Percentiles rank a stretch among this genome's conserved stretches.
Evolutionary conservation across 768 basidiomycete species (phyloP).

Genomic region (Serendipita sp.): DNA sequence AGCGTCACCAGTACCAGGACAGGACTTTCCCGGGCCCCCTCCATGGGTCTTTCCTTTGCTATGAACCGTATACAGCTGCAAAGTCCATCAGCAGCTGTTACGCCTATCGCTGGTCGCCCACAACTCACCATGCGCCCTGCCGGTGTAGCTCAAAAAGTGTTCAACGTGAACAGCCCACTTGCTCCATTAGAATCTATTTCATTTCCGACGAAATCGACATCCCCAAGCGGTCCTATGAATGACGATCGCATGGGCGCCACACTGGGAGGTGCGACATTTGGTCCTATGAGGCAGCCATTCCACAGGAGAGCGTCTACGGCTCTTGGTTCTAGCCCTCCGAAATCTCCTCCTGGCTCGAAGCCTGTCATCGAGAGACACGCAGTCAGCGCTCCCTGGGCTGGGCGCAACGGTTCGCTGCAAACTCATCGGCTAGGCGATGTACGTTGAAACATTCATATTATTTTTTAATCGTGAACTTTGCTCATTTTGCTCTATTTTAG

Average conservation of each 20-base stretch:
- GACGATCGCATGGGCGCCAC: neutral
- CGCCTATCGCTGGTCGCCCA: neutral
- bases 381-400: conserved; percentile 1
- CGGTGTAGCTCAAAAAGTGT: neutral
- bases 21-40: neutral
- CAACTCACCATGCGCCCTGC: neutral
- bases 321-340: neutral
- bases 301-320: neutral
- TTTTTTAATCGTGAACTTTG: neutral
- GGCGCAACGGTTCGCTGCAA: neutral
- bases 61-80: neutral
- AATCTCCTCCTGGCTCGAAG: neutral
- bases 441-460: neutral
- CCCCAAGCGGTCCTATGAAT: neutral
- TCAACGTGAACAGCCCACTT: neutral
- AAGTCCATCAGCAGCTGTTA: neutral
- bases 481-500: neutral
- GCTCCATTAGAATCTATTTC: neutral
- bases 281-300: conserved; percentile 1
- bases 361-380: neutral
- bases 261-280: neutral
- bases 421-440: neutral
- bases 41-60: neutral
- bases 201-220: neutral
- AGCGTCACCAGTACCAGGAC: neutral